phyloP scores from a whole-genome alignment of 495 filamentous ascomycete species.

The Penicillium dipodomyicola region DNA sequence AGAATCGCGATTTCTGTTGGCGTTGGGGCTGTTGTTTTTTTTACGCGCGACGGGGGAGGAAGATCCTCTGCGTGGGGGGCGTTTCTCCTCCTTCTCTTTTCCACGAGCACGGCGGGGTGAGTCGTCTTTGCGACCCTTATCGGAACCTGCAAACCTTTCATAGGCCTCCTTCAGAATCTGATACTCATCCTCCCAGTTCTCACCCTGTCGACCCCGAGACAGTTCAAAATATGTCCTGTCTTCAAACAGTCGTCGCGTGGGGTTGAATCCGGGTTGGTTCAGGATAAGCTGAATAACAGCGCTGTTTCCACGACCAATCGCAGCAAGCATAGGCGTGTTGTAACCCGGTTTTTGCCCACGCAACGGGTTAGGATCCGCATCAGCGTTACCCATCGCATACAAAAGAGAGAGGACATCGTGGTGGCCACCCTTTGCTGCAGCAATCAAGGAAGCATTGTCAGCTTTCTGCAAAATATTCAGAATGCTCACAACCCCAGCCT shows the following conservation, averaged over 20 bases:
- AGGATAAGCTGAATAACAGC: slow-evolving; percentile 78
- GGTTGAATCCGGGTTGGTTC: slow-evolving; percentile 73
- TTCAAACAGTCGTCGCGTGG: slow-evolving; percentile 61
- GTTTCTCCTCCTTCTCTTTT: slow-evolving; percentile 53
- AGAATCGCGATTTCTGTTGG: slow-evolving; percentile 26
- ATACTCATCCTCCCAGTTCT: slow-evolving; percentile 86
- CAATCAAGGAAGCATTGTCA: slow-evolving; percentile 81
- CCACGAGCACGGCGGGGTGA: slow-evolving; percentile 58
- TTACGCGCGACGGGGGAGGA: slow-evolving; percentile 48
- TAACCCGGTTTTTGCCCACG: slow-evolving; percentile 50
- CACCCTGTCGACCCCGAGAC: slow-evolving; percentile 74
- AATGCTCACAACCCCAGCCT: slow-evolving; percentile 72
- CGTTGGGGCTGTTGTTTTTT: slow-evolving; percentile 40
- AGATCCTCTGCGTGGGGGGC: slow-evolving; percentile 47
- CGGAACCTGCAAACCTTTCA: slow-evolving; percentile 55
- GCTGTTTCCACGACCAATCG: slow-evolving; percentile 86
- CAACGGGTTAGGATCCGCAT: slow-evolving; percentile 73
- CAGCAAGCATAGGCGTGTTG: slow-evolving; percentile 88
- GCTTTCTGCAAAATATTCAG: slow-evolving; percentile 72
- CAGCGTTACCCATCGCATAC: slow-evolving; percentile 72
- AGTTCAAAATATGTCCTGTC: slow-evolving; percentile 82
- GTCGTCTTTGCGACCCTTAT: slow-evolving; percentile 41
- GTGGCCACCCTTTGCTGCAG: slow-evolving; percentile 90
- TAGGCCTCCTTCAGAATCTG: slow-evolving; percentile 77
- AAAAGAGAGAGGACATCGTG: slow-evolving; percentile 80